Base-by-base conservation (phyloP, 2,329 filamentous ascomycete genomes). In the Dactylellina sp. region DNA sequence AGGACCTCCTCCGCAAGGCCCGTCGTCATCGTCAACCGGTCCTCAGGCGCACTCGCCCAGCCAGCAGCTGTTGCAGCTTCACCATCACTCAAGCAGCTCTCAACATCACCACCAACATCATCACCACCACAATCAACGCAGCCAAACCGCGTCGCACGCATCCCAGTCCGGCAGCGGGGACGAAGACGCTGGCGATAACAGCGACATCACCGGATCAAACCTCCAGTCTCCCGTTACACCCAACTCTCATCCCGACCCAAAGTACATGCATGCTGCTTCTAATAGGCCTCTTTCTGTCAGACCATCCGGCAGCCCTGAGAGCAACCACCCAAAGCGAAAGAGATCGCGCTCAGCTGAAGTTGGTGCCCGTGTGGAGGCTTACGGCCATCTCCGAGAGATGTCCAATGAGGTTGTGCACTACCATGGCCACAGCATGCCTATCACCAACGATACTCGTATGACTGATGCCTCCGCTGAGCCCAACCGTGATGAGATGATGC, bases 361-460 rank as follows among this genome's bases (percentile, higher is more conserved):
- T 20, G 66, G 52, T 18, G 49, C 52, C 37, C 52, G 68, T n/a
- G 68, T 64, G 14, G 68, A 72, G 56, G 28, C 47, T n/a, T 63
- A 72, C 68, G 68, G 68, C 16, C 68, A 65, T 18, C 25, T 60
- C 32, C 52, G 68, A 35, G 60, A 72, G 18, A 72, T 72, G 68
- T 72, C 68, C 12, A 72, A 42, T 61, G 68, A 72, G 12, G 59
- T 72, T 32, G 68, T 72, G n/a, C 65, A 71, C 52, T 72, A 72
- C 22, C 68, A 72, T 35, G 68, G 68, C 28, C 68, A 72, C 22
- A 72, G 68, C 46, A 72, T 72, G 68, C 68, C 68, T 20, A 72
- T 72, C 52, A 72, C 68, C 18, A 72, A 72, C 12, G 68, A 72
- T 25, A 72, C 53, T n/a, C 68, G 68, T 16, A 72, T 72, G 68